Base-by-base conservation (phyloP, 2,329 filamentous ascomycete species). In the Microsporum canis region DNA sequence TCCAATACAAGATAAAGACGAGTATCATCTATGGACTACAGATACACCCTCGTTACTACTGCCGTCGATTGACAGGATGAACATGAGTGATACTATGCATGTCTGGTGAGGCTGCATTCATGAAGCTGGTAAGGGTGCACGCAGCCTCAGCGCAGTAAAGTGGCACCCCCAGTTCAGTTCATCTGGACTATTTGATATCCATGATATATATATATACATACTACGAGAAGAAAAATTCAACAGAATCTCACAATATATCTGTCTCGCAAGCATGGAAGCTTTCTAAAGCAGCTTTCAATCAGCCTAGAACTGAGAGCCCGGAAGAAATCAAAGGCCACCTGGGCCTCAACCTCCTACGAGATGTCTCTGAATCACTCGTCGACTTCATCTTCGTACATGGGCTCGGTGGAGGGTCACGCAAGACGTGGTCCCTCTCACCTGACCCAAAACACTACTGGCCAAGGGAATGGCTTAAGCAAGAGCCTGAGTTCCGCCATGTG, bases 341-440 rank as follows among this genome's bases (percentile, higher is more conserved):
- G 36, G 66, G 65, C 33, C 49, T 67, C 12, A 65, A 63, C 43
- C 61, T 65, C 12, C 61, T 66, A 0, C 39, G 62, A 45, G n/a
- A 45, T n/a, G 51, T 61, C n/a, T 49, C 57, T 1, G 45, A 66
- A 14, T 62, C 63, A 14, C 41, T 59, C 17, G 61, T 67, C 12
- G 70, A 72, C 56, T 63, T 71, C 5, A 68, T 78, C 14, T 78
- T 77, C 60, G 67, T 77, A 2, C 76, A 78, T 64, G 75, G 75
- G 0, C 68, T 78, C 1, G 73, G 72, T 6, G 76, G 75, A 1
- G 69, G 68, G 1, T 73, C 71, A 53, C 65, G 69, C 2, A 69
- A 68, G 59, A 74, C 74, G 43, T 78, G 76, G 75, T 67, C 65
- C 4, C 67, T 70, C 34, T 64, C 66, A 2, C 23, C 61, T 3